Percentiles rank a stretch among this genome's conserved stretches.
Evolutionary conservation across 1,139 yeast species (phyloP).

Genomic region (Geotrichum europaeum): DNA sequence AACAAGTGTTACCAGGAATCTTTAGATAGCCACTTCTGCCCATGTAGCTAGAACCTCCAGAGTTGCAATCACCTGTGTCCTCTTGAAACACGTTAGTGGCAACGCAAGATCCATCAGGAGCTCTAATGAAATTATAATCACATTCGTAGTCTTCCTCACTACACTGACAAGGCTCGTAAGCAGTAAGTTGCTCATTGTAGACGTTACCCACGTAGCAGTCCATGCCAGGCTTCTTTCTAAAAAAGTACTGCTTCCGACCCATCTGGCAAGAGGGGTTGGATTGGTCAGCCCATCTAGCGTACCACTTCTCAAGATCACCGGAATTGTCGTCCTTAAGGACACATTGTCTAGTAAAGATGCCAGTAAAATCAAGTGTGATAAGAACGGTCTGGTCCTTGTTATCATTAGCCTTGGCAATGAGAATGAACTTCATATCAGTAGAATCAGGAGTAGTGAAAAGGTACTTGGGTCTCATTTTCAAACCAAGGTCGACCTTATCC

Average conservation of each 20-base stretch:
- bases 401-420: constrained; percentile 43
- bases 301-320: constrained; percentile 64
- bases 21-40: constrained; percentile 36
- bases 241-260: constrained; percentile 66
- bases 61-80: constrained; percentile 20
- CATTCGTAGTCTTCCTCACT: constrained; percentile 68
- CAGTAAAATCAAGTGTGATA: constrained; percentile 55
- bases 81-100: constrained; percentile 39
- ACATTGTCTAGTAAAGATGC: constrained; percentile 42
- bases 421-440: constrained; percentile 53
- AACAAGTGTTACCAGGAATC: constrained; percentile 49
- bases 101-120: constrained; percentile 48
- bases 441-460: constrained; percentile 69
- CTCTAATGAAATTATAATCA: constrained; percentile 47
- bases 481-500: constrained; percentile 48
- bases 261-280: constrained; percentile 57
- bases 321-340: constrained; percentile 42
- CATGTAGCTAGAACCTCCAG: constrained; percentile 34
- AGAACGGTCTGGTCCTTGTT: constrained; percentile 26
- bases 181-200: constrained; percentile 52
- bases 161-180: constrained; percentile 63
- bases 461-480: constrained; percentile 41
- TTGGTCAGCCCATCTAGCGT: constrained; percentile 47
- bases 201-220: constrained; percentile 61
- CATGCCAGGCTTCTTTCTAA: constrained; percentile 62